Evolutionary conservation across 2,329 filamentous ascomycete species (phyloP).

Genomic region (Cladosporium sp.): DNA sequence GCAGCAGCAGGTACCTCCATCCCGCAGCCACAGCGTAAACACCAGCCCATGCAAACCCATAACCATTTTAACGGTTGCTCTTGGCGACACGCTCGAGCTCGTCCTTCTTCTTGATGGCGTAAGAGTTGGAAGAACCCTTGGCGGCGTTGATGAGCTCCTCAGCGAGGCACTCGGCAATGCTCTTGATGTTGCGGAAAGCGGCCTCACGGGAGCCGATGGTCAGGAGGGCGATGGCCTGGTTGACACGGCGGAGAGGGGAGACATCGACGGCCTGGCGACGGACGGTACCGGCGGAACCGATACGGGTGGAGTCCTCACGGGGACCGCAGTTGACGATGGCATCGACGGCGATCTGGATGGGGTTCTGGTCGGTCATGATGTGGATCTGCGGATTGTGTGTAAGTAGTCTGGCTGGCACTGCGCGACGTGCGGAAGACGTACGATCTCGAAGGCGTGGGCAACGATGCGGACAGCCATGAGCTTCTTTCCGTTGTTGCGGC

Average conservation of each 20-base stretch:
- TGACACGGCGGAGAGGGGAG: slow-evolving; percentile 97
- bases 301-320: slow-evolving; percentile 99
- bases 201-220: slow-evolving; percentile 99
- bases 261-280: slow-evolving; percentile 99
- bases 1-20: slow-evolving; percentile 21
- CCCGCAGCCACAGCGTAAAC: slow-evolving; percentile 23
- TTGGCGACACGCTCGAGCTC: slow-evolving; percentile 99
- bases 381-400: slow-evolving; percentile 69
- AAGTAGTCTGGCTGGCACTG: slow-evolving; percentile 14
- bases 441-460: slow-evolving; percentile 98
- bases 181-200: slow-evolving; percentile 99
- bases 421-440: slow-evolving; percentile 58
- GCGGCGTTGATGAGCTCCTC: slow-evolving; percentile 99
- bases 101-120: slow-evolving; percentile 99
- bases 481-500: slow-evolving; percentile 99
- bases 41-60: slow-evolving; percentile 25
- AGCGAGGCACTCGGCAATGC: slow-evolving; percentile 97
- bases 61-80: slow-evolving; percentile 90
- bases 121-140: slow-evolving; percentile 99
- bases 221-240: slow-evolving; percentile 98
- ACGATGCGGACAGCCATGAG: slow-evolving; percentile 99
- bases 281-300: slow-evolving; percentile 98
- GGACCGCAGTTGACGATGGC: slow-evolving; percentile 99
- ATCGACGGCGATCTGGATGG: slow-evolving; percentile 98
- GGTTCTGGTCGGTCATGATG: slow-evolving; percentile 99